Evolutionary conservation across 805 yeast genomes (phyloP).

Genomic region (Yamadazyma paraphyllophila): DNA sequence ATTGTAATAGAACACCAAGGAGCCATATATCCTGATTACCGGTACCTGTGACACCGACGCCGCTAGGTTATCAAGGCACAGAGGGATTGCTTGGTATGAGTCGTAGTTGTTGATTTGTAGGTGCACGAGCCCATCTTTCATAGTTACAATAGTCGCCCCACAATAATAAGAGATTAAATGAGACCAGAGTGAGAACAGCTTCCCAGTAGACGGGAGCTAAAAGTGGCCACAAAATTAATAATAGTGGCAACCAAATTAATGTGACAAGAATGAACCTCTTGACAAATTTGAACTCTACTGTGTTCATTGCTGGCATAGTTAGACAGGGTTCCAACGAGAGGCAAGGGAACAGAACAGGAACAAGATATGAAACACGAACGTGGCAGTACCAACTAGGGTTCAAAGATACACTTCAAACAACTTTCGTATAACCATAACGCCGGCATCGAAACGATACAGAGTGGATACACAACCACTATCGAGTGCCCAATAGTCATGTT

Average conservation of each 20-base stretch:
- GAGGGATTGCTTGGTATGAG: constrained; percentile 59
- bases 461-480: too few relatives aligned
- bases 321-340: too few relatives aligned
- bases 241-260: background rate
- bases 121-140: background rate
- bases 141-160: background rate
- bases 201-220: background rate
- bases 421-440: too few relatives aligned
- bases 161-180: background rate
- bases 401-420: too few relatives aligned
- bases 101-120: constrained; percentile 62
- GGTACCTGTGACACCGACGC: constrained; percentile 57
- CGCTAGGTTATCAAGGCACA: constrained; percentile 49
- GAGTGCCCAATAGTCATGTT: too few relatives aligned
- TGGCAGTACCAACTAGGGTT: too few relatives aligned
- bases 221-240: background rate
- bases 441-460: too few relatives aligned
- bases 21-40: constrained; percentile 73
- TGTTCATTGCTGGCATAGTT: too few relatives aligned
- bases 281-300: too few relatives aligned
- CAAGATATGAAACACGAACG: too few relatives aligned
- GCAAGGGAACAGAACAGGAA: too few relatives aligned
- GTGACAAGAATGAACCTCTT: too few relatives aligned
- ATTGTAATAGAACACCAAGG: constrained; percentile 53
- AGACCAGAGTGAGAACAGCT: background rate